Evolutionary conservation across 441 rosid species (phyloP).

Genomic region (Croton laevigatus): DNA sequence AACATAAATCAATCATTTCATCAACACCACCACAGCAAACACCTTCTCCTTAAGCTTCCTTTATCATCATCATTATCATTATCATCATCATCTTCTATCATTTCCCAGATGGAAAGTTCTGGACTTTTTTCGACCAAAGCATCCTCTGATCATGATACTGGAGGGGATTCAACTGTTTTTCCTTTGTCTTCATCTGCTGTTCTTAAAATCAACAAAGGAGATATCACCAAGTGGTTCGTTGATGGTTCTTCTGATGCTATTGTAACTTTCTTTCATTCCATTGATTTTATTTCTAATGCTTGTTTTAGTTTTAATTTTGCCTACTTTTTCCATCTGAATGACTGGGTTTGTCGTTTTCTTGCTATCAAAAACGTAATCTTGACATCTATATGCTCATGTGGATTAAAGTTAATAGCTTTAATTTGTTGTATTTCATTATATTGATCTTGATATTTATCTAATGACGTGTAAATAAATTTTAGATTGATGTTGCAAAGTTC

Average conservation of each 20-base stretch:
- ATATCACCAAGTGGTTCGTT: conserved; percentile 77
- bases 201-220: conserved; percentile 67
- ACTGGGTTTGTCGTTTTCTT: neutral
- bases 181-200: conserved; percentile 45
- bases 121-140: conserved; percentile 26
- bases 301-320: neutral
- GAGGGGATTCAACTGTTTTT: conserved; percentile 34
- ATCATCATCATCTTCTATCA: neutral
- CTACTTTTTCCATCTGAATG: no score
- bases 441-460: no score
- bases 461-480: no score
- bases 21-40: neutral
- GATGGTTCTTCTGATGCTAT: conserved; percentile 84
- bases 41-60: neutral
- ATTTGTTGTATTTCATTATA: neutral
- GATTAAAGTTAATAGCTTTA: neutral
- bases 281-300: neutral
- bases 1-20: neutral
- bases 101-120: conserved; percentile 11
- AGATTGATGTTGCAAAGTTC: neutral
- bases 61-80: conserved; percentile 20
- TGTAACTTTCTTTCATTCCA: conserved; percentile 36
- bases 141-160: conserved; percentile 25
- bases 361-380: neutral
- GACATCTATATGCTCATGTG: neutral